Evolutionary conservation across 1,139 yeast genomes (phyloP), one percentile per base, ranked within the genome.

Genomic region (Yamadazyma blattariae): DNA sequence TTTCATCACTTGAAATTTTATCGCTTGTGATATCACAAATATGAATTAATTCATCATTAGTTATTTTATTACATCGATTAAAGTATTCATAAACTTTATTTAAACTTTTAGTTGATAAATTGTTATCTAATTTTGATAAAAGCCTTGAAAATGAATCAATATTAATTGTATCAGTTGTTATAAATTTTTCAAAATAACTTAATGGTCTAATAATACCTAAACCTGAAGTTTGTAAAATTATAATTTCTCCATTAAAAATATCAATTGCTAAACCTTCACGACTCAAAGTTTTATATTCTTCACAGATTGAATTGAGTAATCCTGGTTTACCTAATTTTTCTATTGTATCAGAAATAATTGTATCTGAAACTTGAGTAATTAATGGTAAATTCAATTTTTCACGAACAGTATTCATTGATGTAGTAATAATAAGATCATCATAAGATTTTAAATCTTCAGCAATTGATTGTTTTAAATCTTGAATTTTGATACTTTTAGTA

Each of bases 281-380:
- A 26, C 78, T 67, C 34, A 71, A 69, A 35, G 73, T 79, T 40
- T 71, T 73, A 38, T 84, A 68, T 48, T 87, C 95, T 38, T 74
- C 79, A 52, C 90, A 82, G 24, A 83, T 59, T 3, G 82, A 67
- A 39, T 75, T 77, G 37, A 84, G 71, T 42, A 78, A 74, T 88
- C 90, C 82, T 16, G 52, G 42, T 31, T 51, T 37, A 11, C 41
- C 38, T 5, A 44, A 29, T 17, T 29, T 32, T 4, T 29, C 42
- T 7, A 62, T 45, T 2, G 67, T 54, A 11, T 60, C 64, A 6
- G 43, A 36, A 2, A 61, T 45, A 10, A 40, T 30, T 20, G 46
- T 43, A 9, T 39, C 40, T 8, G 35, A 30, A n/a, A 29, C 17
- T 2, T 23, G 22, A 12, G 14, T 25, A 1, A 28, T 11, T 1